Conservation (phyloP, 2,329 filamentous ascomycete genomes). For the Fusarium oligoseptatum region DNA sequence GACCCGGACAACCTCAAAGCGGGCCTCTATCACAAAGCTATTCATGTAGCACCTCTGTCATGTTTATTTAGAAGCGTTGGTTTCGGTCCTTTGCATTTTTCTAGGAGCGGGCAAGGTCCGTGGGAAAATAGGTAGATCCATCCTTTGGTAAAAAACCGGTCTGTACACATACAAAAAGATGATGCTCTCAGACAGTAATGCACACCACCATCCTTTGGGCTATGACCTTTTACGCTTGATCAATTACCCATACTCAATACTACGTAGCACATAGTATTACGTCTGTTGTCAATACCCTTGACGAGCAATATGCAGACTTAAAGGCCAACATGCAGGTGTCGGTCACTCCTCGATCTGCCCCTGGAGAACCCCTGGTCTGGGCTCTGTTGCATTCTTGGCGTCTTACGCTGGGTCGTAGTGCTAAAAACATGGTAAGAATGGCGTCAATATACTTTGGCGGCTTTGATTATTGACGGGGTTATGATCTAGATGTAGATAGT, state of each 20-base stretch:
- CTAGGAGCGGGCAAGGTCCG: neutral
- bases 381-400: neutral
- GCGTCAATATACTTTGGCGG: neutral
- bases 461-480: constrained; percentile 6
- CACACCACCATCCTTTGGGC: neutral
- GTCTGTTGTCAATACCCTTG: neutral
- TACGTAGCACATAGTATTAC: neutral
- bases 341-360: neutral
- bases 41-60: neutral
- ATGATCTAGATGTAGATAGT: neutral
- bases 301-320: neutral
- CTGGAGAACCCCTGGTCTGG: constrained; percentile 1
- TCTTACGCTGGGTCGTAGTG: neutral
- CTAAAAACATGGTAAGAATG: neutral
- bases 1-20: neutral
- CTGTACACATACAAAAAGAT: neutral
- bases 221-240: neutral
- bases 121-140: neutral
- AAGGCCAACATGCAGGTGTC: neutral
- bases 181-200: neutral
- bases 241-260: neutral
- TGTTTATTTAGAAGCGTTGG: neutral
- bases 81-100: neutral
- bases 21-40: neutral
- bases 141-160: neutral